Percentiles rank a stretch among this genome's conserved stretches.
These are phyloP conservation scores for Ophiostoma montium DNA, from an alignment of 2,329 filamentous ascomycete genomes.

Conservation along the genomic window DNA sequence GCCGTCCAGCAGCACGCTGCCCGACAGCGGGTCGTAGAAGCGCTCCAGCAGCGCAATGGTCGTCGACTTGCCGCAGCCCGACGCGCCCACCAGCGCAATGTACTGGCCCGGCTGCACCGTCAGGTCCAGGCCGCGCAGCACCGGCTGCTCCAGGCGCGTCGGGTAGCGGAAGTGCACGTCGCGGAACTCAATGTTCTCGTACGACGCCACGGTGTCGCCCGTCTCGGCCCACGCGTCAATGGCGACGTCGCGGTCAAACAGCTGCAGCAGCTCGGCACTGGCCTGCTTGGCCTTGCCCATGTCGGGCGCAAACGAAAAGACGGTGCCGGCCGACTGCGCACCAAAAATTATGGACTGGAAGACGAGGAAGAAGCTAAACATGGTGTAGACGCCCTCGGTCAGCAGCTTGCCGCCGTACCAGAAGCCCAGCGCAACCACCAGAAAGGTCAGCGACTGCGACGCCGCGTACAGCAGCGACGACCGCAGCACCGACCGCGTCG, in stretches of 20 bases:
- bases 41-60: conserved; percentile 85
- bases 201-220: conserved; percentile 45
- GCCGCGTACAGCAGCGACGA: conserved; percentile 70
- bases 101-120: conserved; percentile 65
- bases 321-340: conserved; percentile 76
- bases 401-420: conserved; percentile 82
- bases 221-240: conserved; percentile 72
- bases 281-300: conserved; percentile 88
- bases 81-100: conserved; percentile 82
- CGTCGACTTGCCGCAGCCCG: conserved; percentile 87
- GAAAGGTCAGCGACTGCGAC: conserved; percentile 71
- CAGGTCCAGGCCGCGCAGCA: conserved; percentile 71
- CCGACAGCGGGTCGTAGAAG: conserved; percentile 80
- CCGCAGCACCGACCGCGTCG: conserved; percentile 58
- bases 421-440: conserved; percentile 76
- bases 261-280: conserved; percentile 61
- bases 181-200: conserved; percentile 73
- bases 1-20: conserved; percentile 69
- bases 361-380: conserved; percentile 86
- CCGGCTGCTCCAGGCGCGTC: conserved; percentile 79
- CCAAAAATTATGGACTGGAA: conserved; percentile 84
- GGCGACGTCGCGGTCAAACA: conserved; percentile 68
- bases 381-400: conserved; percentile 51
- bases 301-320: conserved; percentile 81
- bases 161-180: conserved; percentile 93